Conservation (phyloP, 306 rosid species). For the Cicer chorassanicum region DNA sequence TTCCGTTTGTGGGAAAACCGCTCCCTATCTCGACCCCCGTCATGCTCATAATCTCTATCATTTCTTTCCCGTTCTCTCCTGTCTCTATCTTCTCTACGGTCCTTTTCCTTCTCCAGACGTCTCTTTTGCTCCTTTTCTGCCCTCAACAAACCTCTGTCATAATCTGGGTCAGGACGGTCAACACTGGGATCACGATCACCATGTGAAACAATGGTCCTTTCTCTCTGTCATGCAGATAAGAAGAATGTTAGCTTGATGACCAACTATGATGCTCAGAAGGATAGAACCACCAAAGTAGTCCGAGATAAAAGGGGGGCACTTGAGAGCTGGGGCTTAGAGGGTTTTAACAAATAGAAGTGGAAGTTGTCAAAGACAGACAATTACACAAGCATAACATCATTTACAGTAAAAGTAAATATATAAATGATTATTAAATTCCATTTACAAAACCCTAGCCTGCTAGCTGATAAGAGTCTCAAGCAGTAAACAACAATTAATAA, state of each 20-base stretch:
- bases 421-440: slow-evolving; percentile 16
- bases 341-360: slow-evolving; percentile 27
- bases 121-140: slow-evolving; percentile 81
- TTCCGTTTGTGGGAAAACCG: slow-evolving; percentile 70
- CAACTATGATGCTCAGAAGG: slow-evolving; percentile 42
- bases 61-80: slow-evolving; percentile 75
- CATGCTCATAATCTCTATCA: slow-evolving; percentile 84
- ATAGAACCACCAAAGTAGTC: background rate
- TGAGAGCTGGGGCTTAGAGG: background rate
- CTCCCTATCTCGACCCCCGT: slow-evolving; percentile 71
- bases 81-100: slow-evolving; percentile 81
- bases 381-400: slow-evolving; percentile 31
- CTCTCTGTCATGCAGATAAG: slow-evolving; percentile 67
- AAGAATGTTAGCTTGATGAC: slow-evolving; percentile 44
- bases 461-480: slow-evolving; percentile 31
- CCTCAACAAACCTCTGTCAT: slow-evolving; percentile 69
- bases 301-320: background rate
- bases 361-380: slow-evolving; percentile 10
- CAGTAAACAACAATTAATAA: slow-evolving; percentile 12
- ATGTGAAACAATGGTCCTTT: slow-evolving; percentile 65
- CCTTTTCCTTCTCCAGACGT: slow-evolving; percentile 86
- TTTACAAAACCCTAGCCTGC: slow-evolving; percentile 42
- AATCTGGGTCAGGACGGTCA: slow-evolving; percentile 85
- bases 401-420: slow-evolving; percentile 18
- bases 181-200: slow-evolving; percentile 85